Conservation (phyloP, 2,329 filamentous ascomycete genomes). For the Ceratocystis colombiana region DNA sequence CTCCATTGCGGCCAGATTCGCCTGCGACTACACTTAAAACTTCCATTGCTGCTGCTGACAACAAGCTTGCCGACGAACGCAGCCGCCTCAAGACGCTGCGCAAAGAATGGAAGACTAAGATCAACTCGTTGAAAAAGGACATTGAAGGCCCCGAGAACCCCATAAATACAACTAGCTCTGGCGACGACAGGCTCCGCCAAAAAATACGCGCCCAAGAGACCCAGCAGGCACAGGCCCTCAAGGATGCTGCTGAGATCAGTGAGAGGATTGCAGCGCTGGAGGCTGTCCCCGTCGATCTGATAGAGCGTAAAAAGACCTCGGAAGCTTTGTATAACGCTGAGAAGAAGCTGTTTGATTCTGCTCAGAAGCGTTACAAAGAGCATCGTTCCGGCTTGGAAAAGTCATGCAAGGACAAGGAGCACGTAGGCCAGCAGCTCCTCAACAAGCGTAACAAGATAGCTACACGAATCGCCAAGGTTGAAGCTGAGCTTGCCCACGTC, state of each 20-base stretch:
- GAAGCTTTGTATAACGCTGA: constrained; percentile 46
- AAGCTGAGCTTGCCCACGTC: constrained; percentile 61
- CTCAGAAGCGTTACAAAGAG: constrained; percentile 44
- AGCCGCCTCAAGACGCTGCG: constrained; percentile 58
- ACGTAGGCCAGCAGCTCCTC: constrained; percentile 53
- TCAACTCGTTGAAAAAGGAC: constrained; percentile 60
- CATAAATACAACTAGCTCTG: constrained; percentile 58
- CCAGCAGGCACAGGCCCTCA: constrained; percentile 56
- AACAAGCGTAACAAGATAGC: constrained; percentile 64
- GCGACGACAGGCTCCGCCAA: constrained; percentile 65
- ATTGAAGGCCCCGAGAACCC: constrained; percentile 58
- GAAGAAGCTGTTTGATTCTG: constrained; percentile 51
- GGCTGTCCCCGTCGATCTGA: constrained; percentile 54
- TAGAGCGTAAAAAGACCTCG: constrained; percentile 45
- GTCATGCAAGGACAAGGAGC: constrained; percentile 51
- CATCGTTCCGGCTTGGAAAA: constrained; percentile 53
- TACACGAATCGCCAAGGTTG: constrained; percentile 59
- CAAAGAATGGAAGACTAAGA: constrained; percentile 63
- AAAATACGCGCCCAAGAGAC: constrained; percentile 66
- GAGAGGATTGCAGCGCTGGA: constrained; percentile 39
- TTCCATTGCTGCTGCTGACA: constrained; percentile 62
- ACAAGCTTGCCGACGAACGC: constrained; percentile 59
- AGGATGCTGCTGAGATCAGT: constrained; percentile 46
- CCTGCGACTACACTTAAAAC: constrained; percentile 67
- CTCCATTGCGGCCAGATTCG: constrained; percentile 60